Evolutionary conservation across 176 grass and related monocot species (phyloP), one percentile per base, ranked within the genome.

Genomic region (Stipa capillata): DNA sequence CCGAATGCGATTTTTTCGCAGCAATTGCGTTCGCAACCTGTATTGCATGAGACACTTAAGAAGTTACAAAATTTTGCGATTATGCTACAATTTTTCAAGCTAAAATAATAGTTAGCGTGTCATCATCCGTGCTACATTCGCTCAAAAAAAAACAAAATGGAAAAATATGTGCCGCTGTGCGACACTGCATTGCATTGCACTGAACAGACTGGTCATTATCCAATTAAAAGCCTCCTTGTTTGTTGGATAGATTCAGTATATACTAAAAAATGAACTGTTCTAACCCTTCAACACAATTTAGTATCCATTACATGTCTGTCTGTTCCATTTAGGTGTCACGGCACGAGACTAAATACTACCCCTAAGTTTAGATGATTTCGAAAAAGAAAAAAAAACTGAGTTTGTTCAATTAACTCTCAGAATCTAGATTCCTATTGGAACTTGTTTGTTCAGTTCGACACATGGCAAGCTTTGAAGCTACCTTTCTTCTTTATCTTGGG

Each of bases 191-290:
- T 44, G 14, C 14, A 15, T 43, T 25, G 39, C 5, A 36, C 35
- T 21, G 70, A 15, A 34, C 45, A 74, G 63, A 33, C 37, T 18
- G 2, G 24, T 48, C 39, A 8, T 28, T 41, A 33, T 40, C 33
- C 58, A 83, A 65, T 65, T 65, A 75, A 75, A 75, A 42, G 47
- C 59, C 44, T 53, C 70, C 4, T 54, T 74, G 50, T 40, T 17
- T 75, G 47, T 33, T 75, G 59, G 25, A 48, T 24, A 64, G 50
- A 36, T 58, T 45, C 66, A 60, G n/a, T n/a, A n/a, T n/a, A n/a
- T n/a, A n/a, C n/a, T n/a, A n/a, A n/a, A n/a, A n/a, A n/a, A n/a
- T n/a, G n/a, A n/a, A n/a, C n/a, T n/a, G n/a, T n/a, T n/a, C n/a
- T n/a, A n/a, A n/a, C n/a, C n/a, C n/a, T n/a, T n/a, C n/a, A n/a